Conservation (phyloP, 192 early-diverging fungal species). For the Helicostylum pulchrum region DNA sequence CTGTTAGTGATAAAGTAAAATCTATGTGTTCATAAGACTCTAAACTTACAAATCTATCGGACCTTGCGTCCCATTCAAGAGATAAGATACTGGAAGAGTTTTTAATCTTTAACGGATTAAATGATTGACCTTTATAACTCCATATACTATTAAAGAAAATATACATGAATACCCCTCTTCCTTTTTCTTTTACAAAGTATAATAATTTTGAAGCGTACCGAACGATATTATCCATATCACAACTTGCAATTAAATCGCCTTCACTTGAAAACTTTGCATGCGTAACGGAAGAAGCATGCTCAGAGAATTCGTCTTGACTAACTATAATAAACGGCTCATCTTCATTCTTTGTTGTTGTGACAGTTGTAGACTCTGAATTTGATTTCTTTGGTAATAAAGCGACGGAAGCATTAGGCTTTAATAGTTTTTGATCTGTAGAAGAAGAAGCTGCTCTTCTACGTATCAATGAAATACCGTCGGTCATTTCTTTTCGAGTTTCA, state of each 20-base stretch:
- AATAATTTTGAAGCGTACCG: conserved; percentile 32
- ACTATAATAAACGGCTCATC: conserved; percentile 37
- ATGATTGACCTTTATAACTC: conserved; percentile 39
- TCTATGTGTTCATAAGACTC: not conserved
- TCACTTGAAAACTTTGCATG: conserved; percentile 55
- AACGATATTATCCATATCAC: conserved; percentile 60
- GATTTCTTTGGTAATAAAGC: conserved; percentile 1
- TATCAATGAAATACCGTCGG: conserved; percentile 34
- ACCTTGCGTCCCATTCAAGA: conserved; percentile 46
- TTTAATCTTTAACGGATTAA: conserved; percentile 32
- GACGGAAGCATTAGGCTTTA: not conserved
- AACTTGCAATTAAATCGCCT: conserved; percentile 57
- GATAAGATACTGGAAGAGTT: conserved; percentile 38
- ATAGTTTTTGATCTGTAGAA: not conserved
- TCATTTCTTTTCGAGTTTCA: conserved; percentile 36
- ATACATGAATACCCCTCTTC: not conserved
- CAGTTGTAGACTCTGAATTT: not conserved
- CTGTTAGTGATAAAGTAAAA: not conserved
- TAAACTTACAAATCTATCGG: conserved; percentile 40
- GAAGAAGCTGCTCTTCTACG: conserved; percentile 29
- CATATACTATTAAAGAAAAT: conserved; percentile 30
- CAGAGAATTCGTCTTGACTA: conserved; percentile 54
- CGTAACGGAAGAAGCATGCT: conserved; percentile 56
- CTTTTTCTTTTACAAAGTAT: not conserved
- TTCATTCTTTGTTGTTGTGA: not conserved